Conservation (phyloP, 441 rosid species). For the Pelargonium myrrhifolium region DNA sequence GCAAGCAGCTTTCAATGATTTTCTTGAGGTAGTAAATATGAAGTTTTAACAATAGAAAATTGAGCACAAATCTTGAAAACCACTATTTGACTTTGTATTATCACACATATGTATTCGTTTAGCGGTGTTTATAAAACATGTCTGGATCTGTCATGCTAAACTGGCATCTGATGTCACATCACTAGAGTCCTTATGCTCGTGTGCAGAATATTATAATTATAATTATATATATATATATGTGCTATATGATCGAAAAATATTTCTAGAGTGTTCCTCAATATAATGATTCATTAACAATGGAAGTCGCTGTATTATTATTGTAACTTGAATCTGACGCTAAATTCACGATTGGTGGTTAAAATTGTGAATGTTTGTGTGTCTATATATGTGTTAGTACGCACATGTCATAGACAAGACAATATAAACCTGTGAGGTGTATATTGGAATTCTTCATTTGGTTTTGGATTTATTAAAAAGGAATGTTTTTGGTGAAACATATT, state of each 20-base stretch:
- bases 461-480: neutral
- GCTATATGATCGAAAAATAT: too few relatives aligned
- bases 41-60: constrained; percentile 10
- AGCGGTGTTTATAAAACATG: neutral
- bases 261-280: neutral
- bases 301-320: neutral
- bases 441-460: too few relatives aligned
- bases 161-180: constrained; percentile 3
- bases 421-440: too few relatives aligned
- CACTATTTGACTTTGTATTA: neutral
- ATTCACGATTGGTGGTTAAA: too few relatives aligned
- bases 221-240: too few relatives aligned
- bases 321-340: too few relatives aligned
- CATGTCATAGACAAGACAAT: too few relatives aligned
- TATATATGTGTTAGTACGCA: too few relatives aligned
- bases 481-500: neutral
- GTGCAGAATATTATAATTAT: neutral
- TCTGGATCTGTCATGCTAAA: neutral
- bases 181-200: neutral
- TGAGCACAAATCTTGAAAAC: constrained; percentile 13
- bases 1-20: constrained; percentile 68
- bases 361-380: too few relatives aligned
- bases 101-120: neutral
- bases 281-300: neutral
- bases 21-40: constrained; percentile 61